Percentiles rank a stretch among this genome's conserved stretches.
Evolutionary conservation across 176 grass and related monocot genomes (phyloP).

Genomic region (Areca catechu): DNA sequence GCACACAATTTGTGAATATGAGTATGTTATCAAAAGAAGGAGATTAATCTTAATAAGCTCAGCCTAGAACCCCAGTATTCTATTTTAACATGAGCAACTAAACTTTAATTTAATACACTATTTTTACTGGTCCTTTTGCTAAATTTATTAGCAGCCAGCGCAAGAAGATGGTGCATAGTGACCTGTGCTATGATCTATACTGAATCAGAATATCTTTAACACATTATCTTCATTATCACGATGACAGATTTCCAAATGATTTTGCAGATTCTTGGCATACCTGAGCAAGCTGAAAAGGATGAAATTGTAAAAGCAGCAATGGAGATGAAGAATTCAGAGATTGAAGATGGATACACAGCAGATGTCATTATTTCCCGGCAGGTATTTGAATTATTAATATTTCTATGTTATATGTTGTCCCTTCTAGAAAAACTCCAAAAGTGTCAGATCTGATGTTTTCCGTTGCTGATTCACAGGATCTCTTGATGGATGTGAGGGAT

Average conservation of each 20-base stretch:
- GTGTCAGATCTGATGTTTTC: slow-evolving; percentile 12
- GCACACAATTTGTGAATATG: too few species aligned
- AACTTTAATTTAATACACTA: too few species aligned
- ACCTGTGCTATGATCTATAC: too few species aligned
- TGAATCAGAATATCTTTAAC: too few species aligned
- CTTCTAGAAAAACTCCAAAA: slow-evolving; percentile 2
- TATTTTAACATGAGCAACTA: too few species aligned
- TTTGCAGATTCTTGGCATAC: slow-evolving; percentile 66
- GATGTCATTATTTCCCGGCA: slow-evolving; percentile 51
- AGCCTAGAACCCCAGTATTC: too few species aligned
- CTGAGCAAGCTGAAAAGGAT: slow-evolving; percentile 91
- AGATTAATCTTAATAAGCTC: too few species aligned
- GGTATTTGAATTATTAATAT: slow-evolving; percentile 29
- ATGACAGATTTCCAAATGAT: slow-evolving; percentile 7
- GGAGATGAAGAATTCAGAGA: slow-evolving; percentile 56
- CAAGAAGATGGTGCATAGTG: too few species aligned
- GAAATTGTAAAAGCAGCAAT: slow-evolving; percentile 94
- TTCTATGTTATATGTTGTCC: slow-evolving; percentile 8
- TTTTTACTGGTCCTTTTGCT: too few species aligned
- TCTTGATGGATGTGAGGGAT: slow-evolving; percentile 87
- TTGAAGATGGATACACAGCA: slow-evolving; percentile 74
- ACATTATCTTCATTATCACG: background rate
- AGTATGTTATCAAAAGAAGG: too few species aligned
- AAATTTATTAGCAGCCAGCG: too few species aligned
- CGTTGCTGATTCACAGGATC: slow-evolving; percentile 32